A percentile compares a stretch with the other conserved stretches of the same genome.
These are phyloP conservation scores for Phialocephala subalpina DNA, from an alignment of 2,329 filamentous ascomycete genomes.

Conservation along the genomic window DNA sequence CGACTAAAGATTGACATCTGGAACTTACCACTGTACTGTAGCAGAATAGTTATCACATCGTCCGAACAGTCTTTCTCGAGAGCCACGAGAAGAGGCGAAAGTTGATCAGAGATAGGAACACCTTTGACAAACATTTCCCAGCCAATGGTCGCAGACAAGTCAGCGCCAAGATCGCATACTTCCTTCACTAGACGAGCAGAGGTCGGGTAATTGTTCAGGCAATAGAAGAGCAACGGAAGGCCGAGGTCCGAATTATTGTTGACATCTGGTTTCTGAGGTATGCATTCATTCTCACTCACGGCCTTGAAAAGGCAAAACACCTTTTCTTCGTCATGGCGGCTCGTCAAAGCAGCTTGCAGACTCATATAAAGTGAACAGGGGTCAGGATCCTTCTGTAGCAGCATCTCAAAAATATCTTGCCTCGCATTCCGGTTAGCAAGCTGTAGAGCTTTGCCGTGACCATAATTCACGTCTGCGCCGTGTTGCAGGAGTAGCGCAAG, in stretches of 20 bases:
- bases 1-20: neutral
- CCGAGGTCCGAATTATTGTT: constrained; percentile 6
- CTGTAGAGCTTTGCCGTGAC: neutral
- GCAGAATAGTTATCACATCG: neutral
- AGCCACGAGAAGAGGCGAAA: neutral
- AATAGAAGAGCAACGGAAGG: constrained; percentile 12
- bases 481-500: neutral
- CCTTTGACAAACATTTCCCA: neutral
- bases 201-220: constrained; percentile 6
- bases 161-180: neutral
- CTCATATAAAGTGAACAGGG: neutral
- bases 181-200: constrained; percentile 1
- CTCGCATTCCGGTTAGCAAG: neutral
- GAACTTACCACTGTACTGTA: neutral
- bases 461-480: neutral
- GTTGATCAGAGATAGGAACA: neutral
- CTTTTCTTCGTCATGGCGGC: neutral
- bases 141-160: constrained; percentile 1
- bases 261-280: neutral
- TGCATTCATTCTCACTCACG: neutral
- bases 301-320: neutral
- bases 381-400: neutral
- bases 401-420: neutral
- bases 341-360: neutral
- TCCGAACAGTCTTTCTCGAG: neutral